Percentiles rank a stretch among this genome's conserved stretches.
phyloP scores from a whole-genome alignment of 768 basidiomycete genomes.

The Xanthoconium stramineum region DNA sequence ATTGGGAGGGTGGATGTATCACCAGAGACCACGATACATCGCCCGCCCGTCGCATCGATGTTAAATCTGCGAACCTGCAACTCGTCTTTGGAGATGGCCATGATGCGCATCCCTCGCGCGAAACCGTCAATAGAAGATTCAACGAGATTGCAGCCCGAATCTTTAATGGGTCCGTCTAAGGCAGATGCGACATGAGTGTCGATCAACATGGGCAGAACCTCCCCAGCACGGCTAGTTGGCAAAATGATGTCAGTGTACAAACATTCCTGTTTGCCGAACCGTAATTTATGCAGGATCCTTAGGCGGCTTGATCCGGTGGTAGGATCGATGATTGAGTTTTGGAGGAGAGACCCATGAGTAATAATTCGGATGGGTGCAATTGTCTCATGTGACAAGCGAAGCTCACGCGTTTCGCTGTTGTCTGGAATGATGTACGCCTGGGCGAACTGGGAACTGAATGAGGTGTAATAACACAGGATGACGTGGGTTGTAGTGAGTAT shows the following conservation, averaged over 20 bases:
- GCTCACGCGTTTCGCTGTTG: background rate
- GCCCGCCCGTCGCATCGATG: background rate
- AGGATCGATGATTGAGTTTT: background rate
- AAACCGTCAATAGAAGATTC: background rate
- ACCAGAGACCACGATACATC: background rate
- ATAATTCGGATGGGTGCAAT: background rate
- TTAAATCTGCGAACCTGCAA: too few relatives aligned
- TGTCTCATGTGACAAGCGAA: background rate
- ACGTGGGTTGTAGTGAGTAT: background rate
- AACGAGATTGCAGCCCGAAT: background rate
- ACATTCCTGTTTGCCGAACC: background rate
- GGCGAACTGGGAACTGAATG: background rate
- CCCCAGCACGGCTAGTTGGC: background rate
- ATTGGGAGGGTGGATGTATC: background rate
- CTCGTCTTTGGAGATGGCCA: background rate
- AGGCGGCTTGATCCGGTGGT: background rate
- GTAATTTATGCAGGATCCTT: too few relatives aligned
- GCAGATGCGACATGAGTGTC: background rate
- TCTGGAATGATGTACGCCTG: background rate
- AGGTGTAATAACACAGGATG: background rate
- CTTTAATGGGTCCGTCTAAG: background rate
- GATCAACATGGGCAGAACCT: background rate
- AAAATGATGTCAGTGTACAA: background rate
- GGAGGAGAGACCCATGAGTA: background rate
- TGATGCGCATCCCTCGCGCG: background rate